Evolutionary conservation across 768 basidiomycete genomes (phyloP), one percentile per base, ranked within the genome.

Genomic region (Leccinum aurantiacum): DNA sequence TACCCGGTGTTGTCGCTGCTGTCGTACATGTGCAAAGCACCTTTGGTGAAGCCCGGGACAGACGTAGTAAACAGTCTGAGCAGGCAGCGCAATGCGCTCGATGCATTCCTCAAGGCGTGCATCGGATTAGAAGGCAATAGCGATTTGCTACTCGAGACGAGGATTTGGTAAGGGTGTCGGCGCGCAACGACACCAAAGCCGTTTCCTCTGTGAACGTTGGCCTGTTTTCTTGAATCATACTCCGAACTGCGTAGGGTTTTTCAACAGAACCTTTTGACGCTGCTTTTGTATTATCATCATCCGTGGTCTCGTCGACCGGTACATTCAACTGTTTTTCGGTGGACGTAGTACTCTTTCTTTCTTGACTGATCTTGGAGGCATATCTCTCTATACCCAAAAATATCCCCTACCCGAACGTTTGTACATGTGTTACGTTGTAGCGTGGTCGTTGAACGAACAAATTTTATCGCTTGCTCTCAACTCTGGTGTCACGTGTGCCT

Each of bases 21-120:
- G 24, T 24, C 24, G 24, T 24, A 24, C 24, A 24, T 24, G 24
- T 24, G 24, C 24, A 44, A 97, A 82, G 95, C 94, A 0, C 93
- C 94, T n/a, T 85, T 95, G 70, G 94, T 95, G 77, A 95, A 95
- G 81, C 92, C 91, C 66, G 91, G 87, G 57, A 90, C 89, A 38
- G 91, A 92, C 67, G 94, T 98, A 66, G 89, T 98, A 76, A 99
- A 99, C 85, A 90, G 89, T 65, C 84, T 98, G 64, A 89, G 88
- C 77, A 86, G 95, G 73, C 96, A 99, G 82, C 88, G 96, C 71
- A 92, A 94, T 62, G 96, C 93, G 9, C 85, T 98, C 59, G 95
- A 96, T 75, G 77, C 82, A 46, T 97, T 96, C 87, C 81, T 97
- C 71, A 96, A 95, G 84, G 94, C 94, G 44, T 97, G 93, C 76